Evolutionary conservation across 2,329 filamentous ascomycete genomes (phyloP).

Genomic region (Neodidymelliopsis sp.): DNA sequence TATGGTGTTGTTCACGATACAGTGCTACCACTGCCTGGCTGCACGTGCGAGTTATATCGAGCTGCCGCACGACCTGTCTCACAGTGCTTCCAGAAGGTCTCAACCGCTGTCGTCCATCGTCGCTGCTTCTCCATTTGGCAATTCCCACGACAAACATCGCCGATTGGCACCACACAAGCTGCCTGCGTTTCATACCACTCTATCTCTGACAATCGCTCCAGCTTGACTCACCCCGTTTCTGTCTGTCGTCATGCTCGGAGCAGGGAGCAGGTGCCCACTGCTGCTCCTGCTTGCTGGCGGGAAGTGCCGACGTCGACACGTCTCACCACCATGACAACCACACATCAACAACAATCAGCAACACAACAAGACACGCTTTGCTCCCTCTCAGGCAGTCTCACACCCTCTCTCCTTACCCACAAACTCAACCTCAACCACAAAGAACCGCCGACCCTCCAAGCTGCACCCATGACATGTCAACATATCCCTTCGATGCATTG

Average conservation of each 20-base stretch:
- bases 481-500: no score
- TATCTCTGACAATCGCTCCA: conserved; percentile 4
- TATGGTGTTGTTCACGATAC: no score
- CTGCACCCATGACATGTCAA: no score
- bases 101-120: conserved; percentile 9
- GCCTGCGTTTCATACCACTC: conserved; percentile 5
- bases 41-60: conserved; percentile 4
- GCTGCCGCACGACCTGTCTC: conserved; percentile 13
- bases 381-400: no score
- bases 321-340: no score
- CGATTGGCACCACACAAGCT: conserved; percentile 2
- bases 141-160: conserved; percentile 8
- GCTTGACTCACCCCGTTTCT: neutral
- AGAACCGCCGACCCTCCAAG: no score
- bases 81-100: conserved; percentile 8
- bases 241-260: conserved; percentile 4
- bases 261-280: neutral
- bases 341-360: no score
- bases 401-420: no score
- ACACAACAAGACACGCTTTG: no score
- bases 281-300: neutral
- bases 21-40: neutral
- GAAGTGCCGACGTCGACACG: neutral
- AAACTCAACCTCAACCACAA: no score
- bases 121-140: conserved; percentile 3